Evolutionary conservation across 2,329 filamentous ascomycete species (phyloP), one percentile per base, ranked within the genome.

Genomic region (Hypoxylon sp.): DNA sequence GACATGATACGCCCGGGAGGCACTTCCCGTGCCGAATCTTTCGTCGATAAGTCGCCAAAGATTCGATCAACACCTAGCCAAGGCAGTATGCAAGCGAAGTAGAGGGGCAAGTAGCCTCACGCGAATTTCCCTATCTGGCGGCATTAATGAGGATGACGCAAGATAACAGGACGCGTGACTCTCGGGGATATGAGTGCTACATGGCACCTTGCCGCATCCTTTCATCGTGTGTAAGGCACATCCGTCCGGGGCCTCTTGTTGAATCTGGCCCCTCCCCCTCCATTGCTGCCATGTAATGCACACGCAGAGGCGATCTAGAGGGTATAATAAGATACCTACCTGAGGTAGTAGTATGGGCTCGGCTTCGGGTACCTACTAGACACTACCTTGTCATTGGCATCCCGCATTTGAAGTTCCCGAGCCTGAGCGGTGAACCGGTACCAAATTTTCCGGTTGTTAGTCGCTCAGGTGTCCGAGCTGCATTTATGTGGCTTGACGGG

Each of bases 111-210:
- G 26, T 52, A 48, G 43, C 48, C 53, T 52, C 13, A 38, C 48
- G 43, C 24, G 48, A 48, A 52, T 26, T 52, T 17, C 31, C 23
- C 41, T 43, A 35, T 35, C 21, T 23, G 29, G n/a, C 33, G 41
- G 15, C 29, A 55, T 55, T 21, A 27, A 48, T 26, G 42, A 46
- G 31, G 51, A 47, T 40, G 52, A 52, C 50, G 48, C 42, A 52
- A 59, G 45, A 46, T 38, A 24, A 49, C 37, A 52, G 24, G 55
- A 38, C 41, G 55, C 42, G 46, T 31, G 37, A 48, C 55, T 46
- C 41, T 57, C 54, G 46, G 43, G 38, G 46, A n/a, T n/a, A n/a
- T n/a, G n/a, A 58, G 54, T 42, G 54, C 49, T 49, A 33, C n/a
- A 17, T 35, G 31, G 31, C n/a, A 17, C 31, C 31, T 35, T 35